Percentiles rank a stretch among this genome's conserved stretches.
phyloP scores from a whole-genome alignment of 2,329 filamentous ascomycete species.

The Daldinia sp. region DNA sequence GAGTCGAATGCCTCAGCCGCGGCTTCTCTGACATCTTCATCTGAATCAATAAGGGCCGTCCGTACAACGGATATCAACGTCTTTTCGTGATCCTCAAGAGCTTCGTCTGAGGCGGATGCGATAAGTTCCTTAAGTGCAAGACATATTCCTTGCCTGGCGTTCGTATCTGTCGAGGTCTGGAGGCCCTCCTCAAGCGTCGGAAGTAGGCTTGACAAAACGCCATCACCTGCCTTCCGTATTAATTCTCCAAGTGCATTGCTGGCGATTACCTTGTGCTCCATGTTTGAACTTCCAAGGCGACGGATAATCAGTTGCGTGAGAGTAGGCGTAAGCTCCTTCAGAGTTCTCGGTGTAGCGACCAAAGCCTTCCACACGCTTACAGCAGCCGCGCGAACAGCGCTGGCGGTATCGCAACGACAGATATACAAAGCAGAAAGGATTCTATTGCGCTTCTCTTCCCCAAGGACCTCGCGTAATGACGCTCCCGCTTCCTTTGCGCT shows the following conservation, averaged over 20 bases:
- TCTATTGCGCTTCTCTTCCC: slow-evolving; percentile 95
- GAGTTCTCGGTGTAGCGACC: slow-evolving; percentile 87
- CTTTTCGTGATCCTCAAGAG: slow-evolving; percentile 93
- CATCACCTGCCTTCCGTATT: slow-evolving; percentile 95
- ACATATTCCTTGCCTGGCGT: slow-evolving; percentile 96
- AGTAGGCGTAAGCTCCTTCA: slow-evolving; percentile 95
- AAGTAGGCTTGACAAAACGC: slow-evolving; percentile 84
- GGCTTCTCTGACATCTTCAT: slow-evolving; percentile 90
- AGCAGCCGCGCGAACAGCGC: slow-evolving; percentile 86
- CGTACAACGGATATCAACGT: slow-evolving; percentile 93
- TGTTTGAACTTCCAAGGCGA: slow-evolving; percentile 91
- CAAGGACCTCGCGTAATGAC: slow-evolving; percentile 92
- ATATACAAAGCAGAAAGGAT: slow-evolving; percentile 97
- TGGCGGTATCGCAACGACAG: slow-evolving; percentile 95
- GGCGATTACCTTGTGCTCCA: slow-evolving; percentile 99
- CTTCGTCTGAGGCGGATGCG: slow-evolving; percentile 84
- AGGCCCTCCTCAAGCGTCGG: slow-evolving; percentile 93
- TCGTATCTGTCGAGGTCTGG: slow-evolving; percentile 85
- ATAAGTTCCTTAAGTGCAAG: slow-evolving; percentile 95
- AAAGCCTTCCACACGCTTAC: slow-evolving; percentile 96
- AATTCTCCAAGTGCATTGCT: slow-evolving; percentile 96
- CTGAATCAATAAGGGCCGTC: slow-evolving; percentile 87
- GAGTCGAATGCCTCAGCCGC: slow-evolving; percentile 98
- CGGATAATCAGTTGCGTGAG: slow-evolving; percentile 95
- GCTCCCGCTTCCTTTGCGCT: slow-evolving; percentile 84